These are phyloP conservation scores for Kazachstania martiniae DNA, from an alignment of 805 yeast genomes.

Conservation along the genomic window DNA sequence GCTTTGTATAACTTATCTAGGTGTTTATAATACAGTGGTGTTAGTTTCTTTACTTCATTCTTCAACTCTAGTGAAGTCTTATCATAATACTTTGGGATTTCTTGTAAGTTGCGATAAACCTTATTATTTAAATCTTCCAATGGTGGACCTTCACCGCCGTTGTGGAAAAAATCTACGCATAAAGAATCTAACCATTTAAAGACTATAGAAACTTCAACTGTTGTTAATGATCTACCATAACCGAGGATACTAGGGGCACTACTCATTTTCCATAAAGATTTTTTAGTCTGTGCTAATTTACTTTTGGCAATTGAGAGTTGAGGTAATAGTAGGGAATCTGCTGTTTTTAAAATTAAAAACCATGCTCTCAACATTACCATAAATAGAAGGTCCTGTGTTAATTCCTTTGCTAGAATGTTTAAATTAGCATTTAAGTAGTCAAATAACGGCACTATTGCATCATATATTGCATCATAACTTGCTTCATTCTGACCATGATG, in stretches of 20 bases:
- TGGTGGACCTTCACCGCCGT: slow-evolving; percentile 74
- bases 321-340: slow-evolving; percentile 69
- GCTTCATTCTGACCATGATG: slow-evolving; percentile 35
- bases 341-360: slow-evolving; percentile 57
- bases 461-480: slow-evolving; percentile 40
- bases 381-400: slow-evolving; percentile 44
- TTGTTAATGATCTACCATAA: slow-evolving; percentile 44
- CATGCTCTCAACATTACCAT: slow-evolving; percentile 72
- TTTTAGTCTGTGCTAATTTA: slow-evolving; percentile 25
- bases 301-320: slow-evolving; percentile 38
- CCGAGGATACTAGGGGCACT: slow-evolving; percentile 28
- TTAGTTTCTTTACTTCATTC: slow-evolving; percentile 46
- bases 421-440: slow-evolving; percentile 64
- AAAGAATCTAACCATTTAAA: slow-evolving; percentile 58
- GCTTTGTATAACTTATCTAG: slow-evolving; percentile 17
- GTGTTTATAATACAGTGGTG: slow-evolving; percentile 7
- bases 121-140: slow-evolving; percentile 49
- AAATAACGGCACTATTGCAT: slow-evolving; percentile 61
- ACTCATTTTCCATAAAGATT: slow-evolving; percentile 30
- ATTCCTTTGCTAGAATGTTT: slow-evolving; percentile 46
- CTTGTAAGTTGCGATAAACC: slow-evolving; percentile 51
- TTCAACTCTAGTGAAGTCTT: slow-evolving; percentile 36
- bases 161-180: slow-evolving; percentile 67
- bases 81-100: slow-evolving; percentile 59
- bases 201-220: slow-evolving; percentile 53